phyloP scores from a whole-genome alignment of 108 stramenopile species.

The Cyclotella baltica region DNA sequence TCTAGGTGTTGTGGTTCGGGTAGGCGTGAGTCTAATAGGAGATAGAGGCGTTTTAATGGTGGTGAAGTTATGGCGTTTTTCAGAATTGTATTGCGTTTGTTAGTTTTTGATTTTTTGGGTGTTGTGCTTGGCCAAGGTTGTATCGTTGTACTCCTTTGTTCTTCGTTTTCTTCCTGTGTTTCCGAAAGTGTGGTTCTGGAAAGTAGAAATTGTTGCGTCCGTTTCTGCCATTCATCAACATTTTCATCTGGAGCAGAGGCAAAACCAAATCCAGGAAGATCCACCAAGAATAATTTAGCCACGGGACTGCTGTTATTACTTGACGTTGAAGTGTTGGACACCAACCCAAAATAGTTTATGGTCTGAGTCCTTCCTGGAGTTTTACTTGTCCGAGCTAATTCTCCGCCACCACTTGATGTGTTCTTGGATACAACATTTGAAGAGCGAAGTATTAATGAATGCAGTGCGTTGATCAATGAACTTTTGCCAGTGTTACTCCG shows the following conservation, averaged over 20 bases:
- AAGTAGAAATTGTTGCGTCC: constrained; percentile 78
- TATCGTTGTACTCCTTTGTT: background rate
- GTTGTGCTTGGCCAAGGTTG: constrained; percentile 18
- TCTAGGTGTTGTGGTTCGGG: constrained; percentile 61
- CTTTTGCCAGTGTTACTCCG: constrained; percentile 95
- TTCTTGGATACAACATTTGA: constrained; percentile 16
- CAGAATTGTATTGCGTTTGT: background rate
- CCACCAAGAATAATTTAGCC: constrained; percentile 59
- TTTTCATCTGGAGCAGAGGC: constrained; percentile 69
- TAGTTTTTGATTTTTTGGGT: background rate
- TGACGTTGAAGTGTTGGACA: constrained; percentile 54
- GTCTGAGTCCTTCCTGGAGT: constrained; percentile 92
- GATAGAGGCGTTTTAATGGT: constrained; percentile 66
- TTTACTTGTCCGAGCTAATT: constrained; percentile 84
- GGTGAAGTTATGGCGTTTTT: constrained; percentile 4
- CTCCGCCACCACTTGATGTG: constrained; percentile 47
- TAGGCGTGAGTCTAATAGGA: constrained; percentile 80
- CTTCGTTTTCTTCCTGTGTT: background rate
- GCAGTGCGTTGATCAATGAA: constrained; percentile 84
- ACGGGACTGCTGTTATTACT: background rate
- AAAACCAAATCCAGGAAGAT: constrained; percentile 88
- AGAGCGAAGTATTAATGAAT: constrained; percentile 47
- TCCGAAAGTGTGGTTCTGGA: constrained; percentile 21
- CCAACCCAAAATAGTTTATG: constrained; percentile 86
- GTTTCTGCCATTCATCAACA: constrained; percentile 81